These are phyloP conservation scores for Hymenoscyphus fraxineus DNA, from an alignment of 2,329 filamentous ascomycete species.

Conservation along the genomic window DNA sequence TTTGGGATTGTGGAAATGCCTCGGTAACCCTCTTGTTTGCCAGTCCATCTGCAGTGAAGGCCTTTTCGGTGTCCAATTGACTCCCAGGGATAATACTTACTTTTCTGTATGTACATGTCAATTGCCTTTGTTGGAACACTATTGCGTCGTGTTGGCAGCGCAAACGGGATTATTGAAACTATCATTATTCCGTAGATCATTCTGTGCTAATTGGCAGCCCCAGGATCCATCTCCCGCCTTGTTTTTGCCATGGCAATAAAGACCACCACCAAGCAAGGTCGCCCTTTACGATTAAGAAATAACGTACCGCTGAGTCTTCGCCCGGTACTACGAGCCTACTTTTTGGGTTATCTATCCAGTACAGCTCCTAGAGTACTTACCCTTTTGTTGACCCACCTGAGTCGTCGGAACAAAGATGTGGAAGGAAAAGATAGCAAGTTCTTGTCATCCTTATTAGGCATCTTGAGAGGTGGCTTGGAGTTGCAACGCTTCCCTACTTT, in stretches of 20 bases:
- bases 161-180: background rate
- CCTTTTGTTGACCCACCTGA: constrained; percentile 44
- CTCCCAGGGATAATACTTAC: background rate
- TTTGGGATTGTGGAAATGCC: background rate
- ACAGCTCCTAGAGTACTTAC: constrained; percentile 55
- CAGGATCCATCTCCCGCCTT: background rate
- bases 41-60: background rate
- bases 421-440: constrained; percentile 27
- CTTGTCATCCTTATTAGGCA: constrained; percentile 36
- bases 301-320: constrained; percentile 48
- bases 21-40: too few relatives aligned
- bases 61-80: background rate
- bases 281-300: constrained; percentile 17
- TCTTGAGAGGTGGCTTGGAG: constrained; percentile 51
- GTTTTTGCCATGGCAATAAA: background rate
- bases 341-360: constrained; percentile 57
- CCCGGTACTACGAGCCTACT: constrained; percentile 56
- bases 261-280: background rate
- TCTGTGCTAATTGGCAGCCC: background rate
- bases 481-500: constrained; percentile 58
- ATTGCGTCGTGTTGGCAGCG: background rate
- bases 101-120: background rate
- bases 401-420: constrained; percentile 30
- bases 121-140: background rate
- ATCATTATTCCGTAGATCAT: background rate